Evolutionary conservation across 2,329 filamentous ascomycete genomes (phyloP), one percentile per base, ranked within the genome.

Genomic region (Apiospora hydei): DNA sequence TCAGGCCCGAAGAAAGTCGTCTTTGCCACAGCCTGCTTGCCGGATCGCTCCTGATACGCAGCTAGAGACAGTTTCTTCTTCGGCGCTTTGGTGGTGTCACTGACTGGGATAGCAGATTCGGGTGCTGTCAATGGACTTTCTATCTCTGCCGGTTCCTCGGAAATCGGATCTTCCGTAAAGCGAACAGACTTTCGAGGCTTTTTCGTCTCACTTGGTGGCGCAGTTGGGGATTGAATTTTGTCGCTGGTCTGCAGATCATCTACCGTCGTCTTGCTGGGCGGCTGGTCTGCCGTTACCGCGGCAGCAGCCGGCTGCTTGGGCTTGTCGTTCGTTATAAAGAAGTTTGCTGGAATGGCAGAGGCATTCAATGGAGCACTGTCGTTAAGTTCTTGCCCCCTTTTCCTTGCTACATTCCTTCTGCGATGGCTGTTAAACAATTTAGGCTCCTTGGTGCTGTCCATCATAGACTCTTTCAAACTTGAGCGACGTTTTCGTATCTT

Each of bases 341-440:
- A 80, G 41, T 73, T 75, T 13, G 74, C 46, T 26, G 80, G 80
- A 8, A 81, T 81, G 1, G 77, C 76, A n/a, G 81, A 80, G 47
- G 82, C 73, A 71, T 83, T 81, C 1, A 82, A 77, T 2, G 84
- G 81, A 2, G 79, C 82, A 30, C 73, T 73, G 43, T 89, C 87
- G 64, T 84, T 84, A 70, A 81, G 83, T 26, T 85, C 83, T 41
- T 85, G 84, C 7, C 80, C 81, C 53, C 79, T 78, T 44, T 86
- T 80, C 72, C 86, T 81, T 2, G 85, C 82, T 26, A 84, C 78
- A 46, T 86, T 83, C 38, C 77, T 76, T 11, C 81, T 73, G 13
- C 81, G 83, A 72, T 80, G 75, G 5, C 78, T 84, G 1, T 71
- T 77, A 57, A 88, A 86, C 13, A 83, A 72, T 66, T 83, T 86